Evolutionary conservation across 2,329 filamentous ascomycete species (phyloP), one percentile per base, ranked within the genome.

Genomic region (Penicillium oxalicum): DNA sequence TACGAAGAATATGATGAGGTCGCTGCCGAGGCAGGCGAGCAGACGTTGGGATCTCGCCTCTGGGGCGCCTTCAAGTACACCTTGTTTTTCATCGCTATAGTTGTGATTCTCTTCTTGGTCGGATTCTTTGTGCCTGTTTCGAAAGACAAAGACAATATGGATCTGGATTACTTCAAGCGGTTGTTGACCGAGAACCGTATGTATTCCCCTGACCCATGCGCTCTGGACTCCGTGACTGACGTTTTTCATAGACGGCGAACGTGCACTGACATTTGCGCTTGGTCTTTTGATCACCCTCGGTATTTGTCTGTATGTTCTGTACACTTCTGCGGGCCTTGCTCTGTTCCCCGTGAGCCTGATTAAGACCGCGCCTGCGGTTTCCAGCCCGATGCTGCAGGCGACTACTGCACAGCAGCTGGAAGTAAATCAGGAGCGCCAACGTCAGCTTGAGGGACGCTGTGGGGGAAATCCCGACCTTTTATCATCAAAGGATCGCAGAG

Each of bases 1-100:
- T 93, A 95, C 63, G 93, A 98, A 68, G 93, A 97, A 69, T 95
- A 95, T 57, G 91, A 96, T 62, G 90, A 96, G 71, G 84, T 91
- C 18, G 90, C 90, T 52, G 79, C 85, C 32, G 88, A 95, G 61
- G 81, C 88, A 52, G 87, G 88, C 29, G 82, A 81, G 28, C 84
- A 91, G 65, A 86, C 86, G 2, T 69, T 86, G 50, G 78, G 77
- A 5, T 80, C 82, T 62, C 81, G 89, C 47, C 78, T 97, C 51
- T 85, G 84, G 79, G 84, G 84, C n/a, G 89, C 93, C 4, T 75
- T 88, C 65, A 95, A 94, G 71, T 97, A 96, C 72, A 96, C 93
- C 0, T 72, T 91, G 43, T 85, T 83, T 51, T 97, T 97, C 67
- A 71, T 97, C 40, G 71, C 84, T 33, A 78, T 97, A 25, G 59